Evolutionary conservation across 2,329 filamentous ascomycete genomes (phyloP).

Genomic region (Emydomyces testavorans): DNA sequence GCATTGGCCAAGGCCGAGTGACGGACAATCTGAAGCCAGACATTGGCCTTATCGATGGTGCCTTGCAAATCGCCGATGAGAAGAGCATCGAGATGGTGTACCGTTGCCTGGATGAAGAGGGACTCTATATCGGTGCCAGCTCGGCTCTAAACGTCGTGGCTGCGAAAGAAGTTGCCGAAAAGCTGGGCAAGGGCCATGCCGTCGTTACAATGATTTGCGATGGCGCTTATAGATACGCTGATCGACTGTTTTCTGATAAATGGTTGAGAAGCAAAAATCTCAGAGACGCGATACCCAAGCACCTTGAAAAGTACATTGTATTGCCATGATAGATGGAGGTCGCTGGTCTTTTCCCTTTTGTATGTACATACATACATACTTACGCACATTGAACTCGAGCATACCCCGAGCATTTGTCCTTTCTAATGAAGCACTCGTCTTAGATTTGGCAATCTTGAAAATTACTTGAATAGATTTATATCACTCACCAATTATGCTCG

Average conservation of each 20-base stretch:
- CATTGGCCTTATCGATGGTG: constrained; percentile 71
- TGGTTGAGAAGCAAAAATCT: constrained; percentile 85
- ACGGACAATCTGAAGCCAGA: constrained; percentile 91
- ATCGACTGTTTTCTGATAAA: constrained; percentile 78
- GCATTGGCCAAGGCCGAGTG: constrained; percentile 89
- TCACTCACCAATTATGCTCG: neutral
- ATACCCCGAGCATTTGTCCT: neutral
- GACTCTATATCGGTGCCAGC: constrained; percentile 86
- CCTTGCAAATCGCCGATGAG: constrained; percentile 74
- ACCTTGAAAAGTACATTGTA: constrained; percentile 87
- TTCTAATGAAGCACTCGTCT: neutral
- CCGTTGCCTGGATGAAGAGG: constrained; percentile 87
- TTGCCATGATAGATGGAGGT: constrained; percentile 47
- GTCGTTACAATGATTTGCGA: constrained; percentile 92
- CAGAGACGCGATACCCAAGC: constrained; percentile 66
- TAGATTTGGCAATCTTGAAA: neutral
- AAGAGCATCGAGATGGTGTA: constrained; percentile 98
- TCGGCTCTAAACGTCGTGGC: constrained; percentile 91
- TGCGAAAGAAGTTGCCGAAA: constrained; percentile 84
- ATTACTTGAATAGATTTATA: neutral
- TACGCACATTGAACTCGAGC: neutral
- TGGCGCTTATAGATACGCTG: constrained; percentile 94
- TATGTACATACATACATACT: constrained; percentile 1
- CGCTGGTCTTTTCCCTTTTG: neutral
- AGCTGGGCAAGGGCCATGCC: constrained; percentile 75